A percentile compares a stretch with the other conserved stretches of the same genome.
These are phyloP conservation scores for Cyberlindnera mycetangii DNA, from an alignment of 805 yeast genomes.

Conservation along the genomic window DNA sequence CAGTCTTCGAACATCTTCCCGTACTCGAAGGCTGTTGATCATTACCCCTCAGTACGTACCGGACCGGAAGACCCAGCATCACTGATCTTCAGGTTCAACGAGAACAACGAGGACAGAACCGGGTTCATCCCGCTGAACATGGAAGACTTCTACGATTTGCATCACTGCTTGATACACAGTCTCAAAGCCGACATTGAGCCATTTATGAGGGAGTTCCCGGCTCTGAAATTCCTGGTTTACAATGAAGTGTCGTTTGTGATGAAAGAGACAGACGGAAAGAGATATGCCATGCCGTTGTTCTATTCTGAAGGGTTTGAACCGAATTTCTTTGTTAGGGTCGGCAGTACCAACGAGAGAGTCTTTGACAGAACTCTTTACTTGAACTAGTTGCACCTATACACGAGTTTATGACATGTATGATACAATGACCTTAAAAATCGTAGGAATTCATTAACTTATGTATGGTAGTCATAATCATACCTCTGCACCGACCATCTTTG, in stretches of 20 bases:
- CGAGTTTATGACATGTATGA: neutral
- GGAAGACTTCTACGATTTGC: slow-evolving; percentile 33
- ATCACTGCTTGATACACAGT: slow-evolving; percentile 38
- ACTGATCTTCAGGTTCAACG: slow-evolving; percentile 29
- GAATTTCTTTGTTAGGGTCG: slow-evolving; percentile 3
- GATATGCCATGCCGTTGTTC: slow-evolving; percentile 14
- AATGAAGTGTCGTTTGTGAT: slow-evolving; percentile 23
- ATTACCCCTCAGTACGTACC: slow-evolving; percentile 41
- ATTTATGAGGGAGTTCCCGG: slow-evolving; percentile 32
- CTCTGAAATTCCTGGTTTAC: slow-evolving; percentile 35
- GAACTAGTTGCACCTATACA: slow-evolving; percentile 5
- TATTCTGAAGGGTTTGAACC: slow-evolving; percentile 19
- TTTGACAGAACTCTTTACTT: slow-evolving; percentile 7
- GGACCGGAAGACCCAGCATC: slow-evolving; percentile 36
- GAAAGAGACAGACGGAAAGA: neutral
- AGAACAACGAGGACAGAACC: slow-evolving; percentile 16
- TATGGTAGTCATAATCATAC: too few species aligned
- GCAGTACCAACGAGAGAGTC: neutral
- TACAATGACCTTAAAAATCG: neutral
- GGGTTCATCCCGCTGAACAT: slow-evolving; percentile 30
- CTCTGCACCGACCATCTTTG: neutral
- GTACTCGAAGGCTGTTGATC: slow-evolving; percentile 42
- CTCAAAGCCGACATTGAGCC: slow-evolving; percentile 34
- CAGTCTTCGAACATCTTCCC: slow-evolving; percentile 35
- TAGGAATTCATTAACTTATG: too few species aligned